Conservation (phyloP, 768 basidiomycete species). For the Amanita subjunquillea region DNA sequence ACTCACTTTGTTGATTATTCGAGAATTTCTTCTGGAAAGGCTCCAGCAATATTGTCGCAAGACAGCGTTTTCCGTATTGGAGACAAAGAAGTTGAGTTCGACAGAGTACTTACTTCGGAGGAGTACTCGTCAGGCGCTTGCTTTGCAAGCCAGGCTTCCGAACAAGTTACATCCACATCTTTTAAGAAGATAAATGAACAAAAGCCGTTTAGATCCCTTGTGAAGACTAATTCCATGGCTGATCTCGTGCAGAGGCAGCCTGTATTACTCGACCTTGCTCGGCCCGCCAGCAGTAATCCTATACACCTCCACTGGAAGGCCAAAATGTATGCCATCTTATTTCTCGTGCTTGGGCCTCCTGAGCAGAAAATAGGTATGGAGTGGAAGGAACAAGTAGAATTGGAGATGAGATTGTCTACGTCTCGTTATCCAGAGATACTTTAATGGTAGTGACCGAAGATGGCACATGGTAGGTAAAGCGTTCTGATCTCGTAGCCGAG, state of each 20-base stretch:
- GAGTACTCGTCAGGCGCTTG: constrained; percentile 60
- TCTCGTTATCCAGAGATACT: constrained; percentile 35
- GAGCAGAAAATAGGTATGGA: constrained; percentile 2
- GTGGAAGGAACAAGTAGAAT: constrained; percentile 57
- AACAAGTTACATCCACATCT: neutral
- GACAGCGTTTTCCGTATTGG: constrained; percentile 29
- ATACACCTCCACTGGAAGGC: constrained; percentile 50
- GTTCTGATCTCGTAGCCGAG: neutral
- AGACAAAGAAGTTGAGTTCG: constrained; percentile 57
- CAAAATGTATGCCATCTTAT: constrained; percentile 41
- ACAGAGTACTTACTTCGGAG: constrained; percentile 38
- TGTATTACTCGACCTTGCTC: neutral
- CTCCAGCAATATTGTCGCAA: constrained; percentile 27
- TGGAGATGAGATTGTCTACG: constrained; percentile 76
- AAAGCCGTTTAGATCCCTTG: neutral
- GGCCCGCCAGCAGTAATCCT: constrained; percentile 5
- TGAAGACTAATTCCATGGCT: neutral
- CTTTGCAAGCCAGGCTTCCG: constrained; percentile 25
- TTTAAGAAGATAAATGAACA: neutral
- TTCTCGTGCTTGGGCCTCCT: neutral
- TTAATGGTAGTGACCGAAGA: constrained; percentile 58
- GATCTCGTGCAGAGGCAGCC: neutral
- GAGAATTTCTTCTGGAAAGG: constrained; percentile 45
- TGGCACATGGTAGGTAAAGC: constrained; percentile 50
- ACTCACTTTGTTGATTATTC: neutral